Evolutionary conservation across 805 yeast species (phyloP), one percentile per base, ranked within the genome.

Genomic region (Myxozyma sirexii): DNA sequence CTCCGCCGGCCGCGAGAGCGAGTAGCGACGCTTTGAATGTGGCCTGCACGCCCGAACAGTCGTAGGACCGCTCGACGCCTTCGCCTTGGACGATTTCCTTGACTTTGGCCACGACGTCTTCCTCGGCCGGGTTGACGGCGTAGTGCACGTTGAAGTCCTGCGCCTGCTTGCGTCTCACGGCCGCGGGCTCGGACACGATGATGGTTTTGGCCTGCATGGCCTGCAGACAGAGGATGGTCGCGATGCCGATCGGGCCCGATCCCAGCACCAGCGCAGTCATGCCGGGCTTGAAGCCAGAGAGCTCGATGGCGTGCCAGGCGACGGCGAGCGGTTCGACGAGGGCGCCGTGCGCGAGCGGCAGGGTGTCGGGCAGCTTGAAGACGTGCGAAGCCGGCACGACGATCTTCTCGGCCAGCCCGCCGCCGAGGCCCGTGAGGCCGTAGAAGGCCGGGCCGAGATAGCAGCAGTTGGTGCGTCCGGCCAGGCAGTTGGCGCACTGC

Each of bases 251-350:
- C 4, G 84, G 83, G n/a, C 85, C 85, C 12, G 79, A 81, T 13
- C 84, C 85, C 17, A 80, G 63, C n/a, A 81, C 73, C 26, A 81
- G 69, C 2, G 84, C 85, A 5, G 78, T 70, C 39, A 78, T 75
- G 21, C 84, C 84, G 8, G 67, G 70, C 54, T 70, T 57, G 63
- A 80, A 73, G 7, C 72, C 70, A 0, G 81, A 70, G 23, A 73
- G 73, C 60, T 78, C 67, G 2, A 79, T 81, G 0, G 86, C 86
- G 66, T 84, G 87, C 80, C 84, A 83, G 0, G 86, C 79, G 17
- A 84, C 87, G 6, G 84, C 74, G 43, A 84, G 70, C 3, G 88
- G 87, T 70, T 84, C 86, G 35, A 80, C 76, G 51, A 84, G 71
- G 1, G 86, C 86, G 4, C 84, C 84, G 38, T 75, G 71, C 59